Base-by-base conservation (phyloP, 805 yeast genomes). In the Saccharomyces paradoxus region DNA sequence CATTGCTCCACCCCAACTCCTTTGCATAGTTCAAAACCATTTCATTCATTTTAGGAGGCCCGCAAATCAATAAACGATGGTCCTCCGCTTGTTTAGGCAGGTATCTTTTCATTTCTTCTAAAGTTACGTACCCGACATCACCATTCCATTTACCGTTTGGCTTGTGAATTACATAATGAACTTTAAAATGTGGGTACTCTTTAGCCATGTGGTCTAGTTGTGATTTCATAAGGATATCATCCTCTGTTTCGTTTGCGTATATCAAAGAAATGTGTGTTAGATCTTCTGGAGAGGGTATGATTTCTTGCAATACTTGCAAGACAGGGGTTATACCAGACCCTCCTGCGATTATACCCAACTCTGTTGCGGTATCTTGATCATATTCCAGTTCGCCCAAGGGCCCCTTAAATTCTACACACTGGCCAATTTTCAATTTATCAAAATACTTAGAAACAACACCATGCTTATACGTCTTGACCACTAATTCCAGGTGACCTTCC, bases 291-390 rank as follows among this genome's bases (percentile, higher is more conserved):
- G 84, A 81, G 17, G 90, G 86, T 57, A 86, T 80, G 50, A 86
- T 77, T 56, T 80, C 80, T 56, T 87, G 83, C 52, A 87, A 74
- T 13, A 91, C 86, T 71, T 90, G 96, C 64, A 87, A 78, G 72
- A 89, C 83, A 41, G 97, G 97, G 8, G 97, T 89, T 58, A 91
- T 85, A 52, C 97, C 96, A 0, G 92, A 82, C 21, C 96, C 96
- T 60, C 94, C 96, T 8, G 91, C 92, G 61, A 87, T 76, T 73
- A 87, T 77, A 21, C 83, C 82, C 55, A 87, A 75, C 56, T 82
- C 80, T 57, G 78, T 78, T 41, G 82, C 84, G 74, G 81, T 78
- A 64, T 85, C 85, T 12, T 73, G 61, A 13, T 59, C 63, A 66
- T 84, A 85, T 31, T 80, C 68, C 69, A 87, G 81, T 67, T 84